Base-by-base conservation (phyloP, 352 stramenopile species). In the Phytophthora aleatoria region DNA sequence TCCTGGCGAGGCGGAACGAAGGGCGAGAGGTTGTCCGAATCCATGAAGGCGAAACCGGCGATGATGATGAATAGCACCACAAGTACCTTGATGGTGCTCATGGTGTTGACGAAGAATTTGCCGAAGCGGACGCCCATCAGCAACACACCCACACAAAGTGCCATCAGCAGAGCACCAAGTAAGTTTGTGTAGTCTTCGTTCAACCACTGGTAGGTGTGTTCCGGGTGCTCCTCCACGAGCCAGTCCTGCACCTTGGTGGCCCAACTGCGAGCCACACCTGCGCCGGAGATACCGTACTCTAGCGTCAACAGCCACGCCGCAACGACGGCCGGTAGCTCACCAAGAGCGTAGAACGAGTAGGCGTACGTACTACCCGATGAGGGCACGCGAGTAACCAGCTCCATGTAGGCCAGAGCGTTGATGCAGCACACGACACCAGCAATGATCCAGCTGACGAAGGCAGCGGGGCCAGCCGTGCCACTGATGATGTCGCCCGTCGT, bases 41-140 rank as follows among this genome's bases (percentile, higher is more conserved):
- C 71, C 66, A 96, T 96, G 41, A 92, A 67, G 12, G 77, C 53
- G 51, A 97, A 96, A 5, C 93, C 94, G 1, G 69, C 88, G 43
- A 96, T 52, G 57, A 94, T 97, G 77, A 98, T 98, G 69, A 98
- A 97, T 1, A 89, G 60, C 12, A 98, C 91, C 36, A 98, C 78
- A 10, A 57, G 26, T 33, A 92, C 77, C 74, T 96, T 96, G 62
- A 91, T 77, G 41, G 64, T 71, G 8, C 90, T 92, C 65, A 98
- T 84, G 55, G 84, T 85, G 70, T 97, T 95, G 28, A 96, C 88
- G 7, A 96, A 93, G n/a, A 71, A 57, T 72, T 98, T 97, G 54
- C 89, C 90, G 67, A 97, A 94, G 38, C 83, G 89, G 12, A 98
- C 77, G 4, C 92, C 92, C 36, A 74, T 76, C 45, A 96, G 76